Evolutionary conservation across 371 early-diverging fungal genomes (phyloP), one percentile per base, ranked within the genome.

Genomic region (Apophysomyces elegans): DNA sequence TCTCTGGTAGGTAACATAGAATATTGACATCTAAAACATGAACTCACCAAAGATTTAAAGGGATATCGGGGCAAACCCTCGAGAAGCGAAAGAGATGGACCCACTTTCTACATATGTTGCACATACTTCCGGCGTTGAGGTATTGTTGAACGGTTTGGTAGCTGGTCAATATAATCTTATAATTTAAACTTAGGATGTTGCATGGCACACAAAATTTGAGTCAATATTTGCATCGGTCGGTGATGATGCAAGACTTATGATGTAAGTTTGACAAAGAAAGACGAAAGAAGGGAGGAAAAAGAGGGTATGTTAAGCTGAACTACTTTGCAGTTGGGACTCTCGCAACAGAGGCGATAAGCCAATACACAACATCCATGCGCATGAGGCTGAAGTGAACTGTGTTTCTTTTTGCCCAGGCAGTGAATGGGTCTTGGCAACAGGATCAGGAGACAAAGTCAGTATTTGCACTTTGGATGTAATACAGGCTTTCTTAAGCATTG

Each of bases 191-290:
- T 68, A 90, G 89, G 99, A 99, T 79, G 92, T 97, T 39, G 92
- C 93, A 26, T 99, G 97, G 97, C 92, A 95, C 78, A 77, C 85
- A 57, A 78, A 86, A 67, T 86, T 91, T 76, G 90, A 91, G 18
- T 82, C 88, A 46, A 77, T 97, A 38, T 98, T 99, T 79, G 97
- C 93, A 4, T 96, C 97, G 14, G 99, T 98, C 26, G 98, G 98
- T 39, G 98, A 98, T 75, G 99, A 99, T 77, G 91, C 88, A 58
- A 88, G 91, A 68, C 76, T 99, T 44, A 80, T 96, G 71, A 88
- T 99, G 91, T 93, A 86, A 71, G 88, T 61, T 37, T 39, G 14
- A 44, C 32, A 38, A 46, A 61, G 11, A 37, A n/a, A 4, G 11
- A 26, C 3, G 32, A 26, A 26, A 26, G 3, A 26, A 26, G 1